A percentile compares a stretch with the other conserved stretches of the same genome.
Evolutionary conservation across 2,329 filamentous ascomycete genomes (phyloP).

Genomic region (Colletotrichum zoysiae): DNA sequence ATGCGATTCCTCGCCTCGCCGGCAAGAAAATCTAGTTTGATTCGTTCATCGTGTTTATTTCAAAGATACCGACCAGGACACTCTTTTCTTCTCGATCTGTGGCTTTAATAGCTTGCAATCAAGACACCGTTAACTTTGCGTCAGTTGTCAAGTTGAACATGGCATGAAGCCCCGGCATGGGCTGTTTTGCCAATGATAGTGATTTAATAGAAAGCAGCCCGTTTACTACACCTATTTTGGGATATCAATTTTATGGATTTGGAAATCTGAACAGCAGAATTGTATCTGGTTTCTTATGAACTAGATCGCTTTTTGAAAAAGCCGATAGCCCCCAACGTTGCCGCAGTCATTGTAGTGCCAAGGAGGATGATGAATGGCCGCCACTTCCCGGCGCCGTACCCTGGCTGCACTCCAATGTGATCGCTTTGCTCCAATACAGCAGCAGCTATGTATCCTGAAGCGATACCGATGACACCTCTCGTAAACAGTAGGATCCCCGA

Average conservation of each 20-base stretch:
- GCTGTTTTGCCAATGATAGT: no score
- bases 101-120: no score
- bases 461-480: slow-evolving; percentile 25
- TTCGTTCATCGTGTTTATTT: no score
- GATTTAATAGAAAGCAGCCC: no score
- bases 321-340: slow-evolving; percentile 8
- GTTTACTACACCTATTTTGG: background rate
- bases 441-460: slow-evolving; percentile 24
- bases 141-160: no score
- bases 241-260: no score
- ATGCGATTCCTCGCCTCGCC: no score
- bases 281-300: background rate
- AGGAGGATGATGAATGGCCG: slow-evolving; percentile 16
- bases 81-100: no score
- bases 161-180: no score
- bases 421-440: slow-evolving; percentile 18
- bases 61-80: no score
- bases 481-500: slow-evolving; percentile 12
- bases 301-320: background rate
- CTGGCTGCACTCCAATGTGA: slow-evolving; percentile 12
- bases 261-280: background rate
- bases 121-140: no score
- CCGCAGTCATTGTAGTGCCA: slow-evolving; percentile 8
- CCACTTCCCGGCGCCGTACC: slow-evolving; percentile 23
- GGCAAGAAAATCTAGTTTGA: no score